Base-by-base conservation (phyloP, 495 filamentous ascomycete genomes). In the Penicillium fimorum region DNA sequence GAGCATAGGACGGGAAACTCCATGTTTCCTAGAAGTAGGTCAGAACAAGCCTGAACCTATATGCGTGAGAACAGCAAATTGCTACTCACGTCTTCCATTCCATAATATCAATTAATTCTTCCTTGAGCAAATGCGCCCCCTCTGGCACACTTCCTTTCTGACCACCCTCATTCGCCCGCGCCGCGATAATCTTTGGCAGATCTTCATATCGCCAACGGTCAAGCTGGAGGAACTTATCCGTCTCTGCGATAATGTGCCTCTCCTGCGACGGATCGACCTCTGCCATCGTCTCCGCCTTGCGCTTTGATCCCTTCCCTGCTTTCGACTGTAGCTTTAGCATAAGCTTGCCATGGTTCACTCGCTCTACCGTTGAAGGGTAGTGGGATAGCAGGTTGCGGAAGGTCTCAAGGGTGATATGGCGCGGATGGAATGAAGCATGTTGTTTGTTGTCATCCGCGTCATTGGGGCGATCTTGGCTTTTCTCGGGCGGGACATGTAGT, bases 51-150 rank as follows among this genome's bases (percentile, higher is more conserved):
- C 22, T 5, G 18, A 55, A 38, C n/a, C 4, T 15, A 7, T 0
- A 35, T 4, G 4, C 7, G n/a, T 38, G 15, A 17, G 8, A 9
- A 38, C 1, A 8, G 35, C 35, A 17, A 17, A 38, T 38, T 5
- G 25, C 18, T n/a, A 78, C 85, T 65, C 77, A 91, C 87, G 88
- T 70, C 72, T 91, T 92, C 89, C 89, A 92, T 53, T 88, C 82
- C 47, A 90, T 81, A n/a, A 91, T 55, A 32, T 40, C 53, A 40
- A 70, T 44, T 29, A 75, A 24, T 30, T 77, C 74, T 0, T 69
- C 67, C 20, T 72, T 74, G 12, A 52, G 61, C 9, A 76, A 27
- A 52, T 57, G 60, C n/a, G 35, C 50, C 51, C 27, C 45, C 3
- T 43, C 24, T 22, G 25, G 29, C 24, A 27, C 17, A 22, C 58